Evolutionary conservation across 495 filamentous ascomycete species (phyloP).

Genomic region (Achaetomiella virescens): DNA sequence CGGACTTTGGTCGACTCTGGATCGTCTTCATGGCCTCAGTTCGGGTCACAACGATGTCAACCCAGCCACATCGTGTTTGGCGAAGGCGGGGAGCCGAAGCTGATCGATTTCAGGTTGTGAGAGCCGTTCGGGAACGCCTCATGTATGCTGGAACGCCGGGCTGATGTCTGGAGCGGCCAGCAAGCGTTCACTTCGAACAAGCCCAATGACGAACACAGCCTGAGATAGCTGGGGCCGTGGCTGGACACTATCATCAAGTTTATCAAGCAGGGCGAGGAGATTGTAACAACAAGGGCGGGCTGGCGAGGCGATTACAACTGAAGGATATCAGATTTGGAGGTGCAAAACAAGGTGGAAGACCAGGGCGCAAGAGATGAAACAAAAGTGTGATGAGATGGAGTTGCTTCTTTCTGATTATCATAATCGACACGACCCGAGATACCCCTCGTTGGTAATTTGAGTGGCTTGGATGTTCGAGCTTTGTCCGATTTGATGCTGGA

Average conservation of each 20-base stretch:
- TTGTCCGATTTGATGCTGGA: too few relatives aligned
- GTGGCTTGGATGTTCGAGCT: too few relatives aligned
- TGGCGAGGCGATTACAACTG: background rate
- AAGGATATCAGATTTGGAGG: background rate
- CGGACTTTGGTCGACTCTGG: conserved; percentile 28
- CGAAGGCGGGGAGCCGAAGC: conserved; percentile 21
- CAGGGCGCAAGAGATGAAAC: too few relatives aligned
- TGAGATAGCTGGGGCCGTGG: background rate
- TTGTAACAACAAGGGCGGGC: background rate
- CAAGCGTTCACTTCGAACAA: background rate
- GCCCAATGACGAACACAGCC: background rate
- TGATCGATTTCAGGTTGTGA: conserved; percentile 34
- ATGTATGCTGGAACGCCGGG: background rate
- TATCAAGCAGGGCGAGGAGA: background rate
- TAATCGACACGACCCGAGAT: too few relatives aligned
- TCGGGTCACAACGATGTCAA: conserved; percentile 39
- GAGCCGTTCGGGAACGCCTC: background rate
- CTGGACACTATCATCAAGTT: background rate
- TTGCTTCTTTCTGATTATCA: too few relatives aligned
- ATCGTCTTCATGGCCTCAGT: conserved; percentile 31
- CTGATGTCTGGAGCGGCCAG: background rate
- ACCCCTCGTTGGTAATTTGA: too few relatives aligned
- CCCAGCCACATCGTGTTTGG: conserved; percentile 33
- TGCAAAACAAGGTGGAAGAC: background rate
- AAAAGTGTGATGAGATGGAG: too few relatives aligned